A percentile compares a stretch with the other conserved stretches of the same genome.
Conservation (phyloP, 805 yeast species). For the Ogataea nakhonphanomensis region DNA sequence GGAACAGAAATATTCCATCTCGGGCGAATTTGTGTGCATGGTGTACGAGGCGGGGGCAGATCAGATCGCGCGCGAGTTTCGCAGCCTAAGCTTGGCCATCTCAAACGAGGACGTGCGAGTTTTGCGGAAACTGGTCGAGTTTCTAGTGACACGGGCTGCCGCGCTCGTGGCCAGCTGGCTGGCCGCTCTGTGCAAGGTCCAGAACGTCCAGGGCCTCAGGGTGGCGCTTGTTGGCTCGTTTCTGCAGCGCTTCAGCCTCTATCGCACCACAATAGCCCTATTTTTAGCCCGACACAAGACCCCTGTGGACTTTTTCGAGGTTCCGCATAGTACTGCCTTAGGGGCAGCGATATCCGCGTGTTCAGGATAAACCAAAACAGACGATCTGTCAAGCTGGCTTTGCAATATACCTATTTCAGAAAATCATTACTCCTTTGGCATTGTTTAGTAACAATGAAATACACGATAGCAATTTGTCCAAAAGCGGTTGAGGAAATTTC, state of each 20-base stretch:
- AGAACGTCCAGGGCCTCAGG: constrained; percentile 17
- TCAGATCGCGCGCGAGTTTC: not conserved
- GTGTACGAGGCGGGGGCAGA: constrained; percentile 29
- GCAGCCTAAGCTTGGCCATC: not conserved
- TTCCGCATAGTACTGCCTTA: constrained; percentile 14
- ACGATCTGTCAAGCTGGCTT: constrained; percentile 3
- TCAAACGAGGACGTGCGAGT: not conserved
- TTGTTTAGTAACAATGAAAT: constrained; percentile 2
- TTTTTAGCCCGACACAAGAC: constrained; percentile 7
- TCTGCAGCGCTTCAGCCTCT: constrained; percentile 39
- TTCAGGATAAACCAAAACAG: not conserved
- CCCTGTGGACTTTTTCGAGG: constrained; percentile 1
- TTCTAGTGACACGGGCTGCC: constrained; percentile 44
- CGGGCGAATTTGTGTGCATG: constrained; percentile 41
- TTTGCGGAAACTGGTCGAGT: constrained; percentile 27
- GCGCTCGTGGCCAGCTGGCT: constrained; percentile 41
- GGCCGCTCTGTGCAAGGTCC: constrained; percentile 30
- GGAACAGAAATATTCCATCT: constrained; percentile 4
- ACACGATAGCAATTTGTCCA: not conserved
- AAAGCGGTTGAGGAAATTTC: constrained; percentile 6
- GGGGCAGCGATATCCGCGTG: constrained; percentile 15
- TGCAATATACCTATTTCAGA: constrained; percentile 2
- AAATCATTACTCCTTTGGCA: constrained; percentile 1
- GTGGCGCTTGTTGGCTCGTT: constrained; percentile 54
- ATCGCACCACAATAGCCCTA: constrained; percentile 34